phyloP scores from a whole-genome alignment of 2,329 filamentous ascomycete genomes.

The Pseudogymnoascus sp. region DNA sequence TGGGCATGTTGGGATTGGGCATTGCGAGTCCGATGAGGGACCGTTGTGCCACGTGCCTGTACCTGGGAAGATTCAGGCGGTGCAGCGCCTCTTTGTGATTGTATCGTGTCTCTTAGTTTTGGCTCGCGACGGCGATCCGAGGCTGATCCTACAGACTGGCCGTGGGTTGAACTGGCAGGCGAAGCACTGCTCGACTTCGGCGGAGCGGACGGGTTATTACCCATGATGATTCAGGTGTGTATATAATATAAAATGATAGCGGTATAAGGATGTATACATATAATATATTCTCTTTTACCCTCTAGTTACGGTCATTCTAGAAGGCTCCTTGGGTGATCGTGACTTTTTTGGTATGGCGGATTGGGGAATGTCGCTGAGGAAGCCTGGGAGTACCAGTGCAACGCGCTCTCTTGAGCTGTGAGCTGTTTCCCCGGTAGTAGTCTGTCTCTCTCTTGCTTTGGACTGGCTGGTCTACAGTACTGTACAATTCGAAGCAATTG shows the following conservation, averaged over 20 bases:
- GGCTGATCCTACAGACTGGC: constrained; percentile 20
- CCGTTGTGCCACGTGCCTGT: constrained; percentile 38
- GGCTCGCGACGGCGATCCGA: constrained; percentile 32
- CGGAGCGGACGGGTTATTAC: constrained; percentile 36
- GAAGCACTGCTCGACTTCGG: constrained; percentile 17
- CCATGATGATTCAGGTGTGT: constrained; percentile 31
- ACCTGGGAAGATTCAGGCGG: constrained; percentile 56
- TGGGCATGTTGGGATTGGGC: constrained; percentile 16
- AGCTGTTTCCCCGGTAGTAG: neutral
- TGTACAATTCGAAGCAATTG: constrained; percentile 5
- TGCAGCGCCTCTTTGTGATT: constrained; percentile 48
- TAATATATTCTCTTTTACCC: constrained; percentile 1
- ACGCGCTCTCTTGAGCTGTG: neutral
- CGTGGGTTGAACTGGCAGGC: constrained; percentile 25
- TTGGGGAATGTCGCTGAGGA: neutral
- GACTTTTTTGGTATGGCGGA: neutral
- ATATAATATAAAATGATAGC: neutral
- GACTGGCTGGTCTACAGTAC: neutral
- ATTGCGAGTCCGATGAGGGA: constrained; percentile 9
- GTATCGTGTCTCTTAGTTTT: constrained; percentile 49
- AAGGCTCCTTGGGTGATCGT: neutral
- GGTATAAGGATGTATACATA: constrained; percentile 4
- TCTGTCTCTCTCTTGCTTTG: neutral
- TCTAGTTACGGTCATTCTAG: constrained; percentile 9
- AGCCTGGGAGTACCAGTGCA: neutral